Evolutionary conservation across 257 asterid genomes (phyloP).

Genomic region (Nicotiana knightiana): DNA sequence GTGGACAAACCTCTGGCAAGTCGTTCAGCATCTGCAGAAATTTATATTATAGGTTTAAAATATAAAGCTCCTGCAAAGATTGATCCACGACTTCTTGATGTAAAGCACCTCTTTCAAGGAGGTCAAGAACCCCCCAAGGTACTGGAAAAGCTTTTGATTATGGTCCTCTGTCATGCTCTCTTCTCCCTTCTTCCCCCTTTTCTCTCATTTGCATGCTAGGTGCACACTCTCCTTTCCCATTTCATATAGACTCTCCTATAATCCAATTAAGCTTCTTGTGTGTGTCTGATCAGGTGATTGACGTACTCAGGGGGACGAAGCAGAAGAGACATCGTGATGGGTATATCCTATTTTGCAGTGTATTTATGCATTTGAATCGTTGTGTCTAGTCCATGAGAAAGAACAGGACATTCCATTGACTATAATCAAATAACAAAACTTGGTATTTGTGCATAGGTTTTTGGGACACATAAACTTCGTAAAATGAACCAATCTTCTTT

Average conservation of each 20-base stretch:
- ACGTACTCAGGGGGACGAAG: slow-evolving; percentile 66
- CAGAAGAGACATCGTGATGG: slow-evolving; percentile 93
- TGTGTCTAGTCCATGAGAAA: background rate
- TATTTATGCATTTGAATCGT: background rate
- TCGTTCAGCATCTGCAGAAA: slow-evolving; percentile 86
- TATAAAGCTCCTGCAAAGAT: slow-evolving; percentile 96
- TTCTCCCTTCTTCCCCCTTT: background rate
- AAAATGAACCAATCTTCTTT: background rate
- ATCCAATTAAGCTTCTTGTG: slow-evolving; percentile 8
- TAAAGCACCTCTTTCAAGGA: slow-evolving; percentile 77
- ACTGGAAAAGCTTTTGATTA: background rate
- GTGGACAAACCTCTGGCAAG: slow-evolving; percentile 93
- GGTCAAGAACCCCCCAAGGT: slow-evolving; percentile 86
- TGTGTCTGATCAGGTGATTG: slow-evolving; percentile 46
- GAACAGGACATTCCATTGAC: background rate
- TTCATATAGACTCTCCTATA: slow-evolving; percentile 1
- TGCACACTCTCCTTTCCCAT: background rate
- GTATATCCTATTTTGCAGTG: slow-evolving; percentile 23
- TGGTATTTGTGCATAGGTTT: background rate
- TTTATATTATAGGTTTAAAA: slow-evolving; percentile 63
- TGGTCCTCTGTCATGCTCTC: background rate
- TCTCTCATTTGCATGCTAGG: background rate
- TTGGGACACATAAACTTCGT: background rate
- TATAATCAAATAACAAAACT: background rate
- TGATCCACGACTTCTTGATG: slow-evolving; percentile 92